phyloP scores from a whole-genome alignment of 2,329 filamentous ascomycete genomes.

The Rosellinia necatrix region DNA sequence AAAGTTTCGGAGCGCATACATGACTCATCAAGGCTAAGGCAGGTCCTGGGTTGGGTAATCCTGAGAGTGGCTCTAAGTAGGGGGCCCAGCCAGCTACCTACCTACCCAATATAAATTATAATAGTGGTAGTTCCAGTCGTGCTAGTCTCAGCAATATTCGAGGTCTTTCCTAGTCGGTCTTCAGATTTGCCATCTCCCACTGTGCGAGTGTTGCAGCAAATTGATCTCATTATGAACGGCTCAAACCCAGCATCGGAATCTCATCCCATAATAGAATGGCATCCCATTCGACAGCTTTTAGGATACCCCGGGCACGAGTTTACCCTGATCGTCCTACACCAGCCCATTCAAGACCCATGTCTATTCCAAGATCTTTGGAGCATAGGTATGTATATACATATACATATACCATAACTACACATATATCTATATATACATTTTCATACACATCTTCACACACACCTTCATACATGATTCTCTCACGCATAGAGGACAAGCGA shows the following conservation, averaged over 20 bases:
- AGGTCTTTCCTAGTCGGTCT: not conserved
- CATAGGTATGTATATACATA: too few species aligned
- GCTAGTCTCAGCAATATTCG: not conserved
- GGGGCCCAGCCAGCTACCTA: too few species aligned
- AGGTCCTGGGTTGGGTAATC: too few species aligned
- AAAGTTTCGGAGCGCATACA: too few species aligned
- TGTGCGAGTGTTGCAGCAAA: not conserved
- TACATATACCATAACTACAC: too few species aligned
- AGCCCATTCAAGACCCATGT: slow-evolving; percentile 51
- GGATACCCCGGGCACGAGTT: slow-evolving; percentile 42
- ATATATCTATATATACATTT: too few species aligned
- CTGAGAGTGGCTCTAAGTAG: too few species aligned
- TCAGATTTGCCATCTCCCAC: not conserved
- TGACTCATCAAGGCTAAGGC: too few species aligned
- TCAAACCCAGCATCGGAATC: slow-evolving; percentile 5
- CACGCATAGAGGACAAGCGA: too few species aligned
- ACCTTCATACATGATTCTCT: not conserved
- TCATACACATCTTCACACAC: too few species aligned
- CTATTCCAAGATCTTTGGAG: slow-evolving; percentile 39
- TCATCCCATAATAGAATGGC: slow-evolving; percentile 38
- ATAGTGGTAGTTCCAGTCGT: too few species aligned
- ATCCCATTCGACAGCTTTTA: slow-evolving; percentile 40
- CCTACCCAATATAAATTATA: too few species aligned
- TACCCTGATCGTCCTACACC: slow-evolving; percentile 64
- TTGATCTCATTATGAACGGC: slow-evolving; percentile 19